These are phyloP conservation scores for Durio zibethinus DNA, from an alignment of 345 rosid species.

Conservation along the genomic window DNA sequence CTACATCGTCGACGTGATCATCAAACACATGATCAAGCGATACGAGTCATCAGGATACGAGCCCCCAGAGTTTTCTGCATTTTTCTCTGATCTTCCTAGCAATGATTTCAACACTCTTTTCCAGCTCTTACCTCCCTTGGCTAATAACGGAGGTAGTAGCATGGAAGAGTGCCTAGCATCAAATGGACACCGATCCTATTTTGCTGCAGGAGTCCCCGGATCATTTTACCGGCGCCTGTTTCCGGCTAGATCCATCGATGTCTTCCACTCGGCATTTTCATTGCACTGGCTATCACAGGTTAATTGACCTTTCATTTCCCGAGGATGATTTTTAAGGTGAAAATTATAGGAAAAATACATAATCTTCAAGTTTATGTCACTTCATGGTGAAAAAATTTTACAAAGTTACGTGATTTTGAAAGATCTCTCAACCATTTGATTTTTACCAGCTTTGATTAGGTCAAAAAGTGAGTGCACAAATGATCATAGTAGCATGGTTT, in stretches of 20 bases:
- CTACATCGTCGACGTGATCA: slow-evolving; percentile 57
- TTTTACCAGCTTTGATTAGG: slow-evolving; percentile 23
- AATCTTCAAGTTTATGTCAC: background rate
- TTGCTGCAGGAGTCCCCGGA: slow-evolving; percentile 85
- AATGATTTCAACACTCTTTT: slow-evolving; percentile 96
- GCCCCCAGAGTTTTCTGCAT: slow-evolving; percentile 78
- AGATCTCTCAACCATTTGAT: background rate
- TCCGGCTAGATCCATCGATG: slow-evolving; percentile 67
- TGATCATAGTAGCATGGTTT: background rate
- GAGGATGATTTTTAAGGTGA: slow-evolving; percentile 15
- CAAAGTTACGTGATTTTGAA: background rate
- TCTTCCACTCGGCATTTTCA: slow-evolving; percentile 90
- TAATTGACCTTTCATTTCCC: background rate
- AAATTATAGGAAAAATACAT: background rate
- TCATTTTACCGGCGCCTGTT: slow-evolving; percentile 85
- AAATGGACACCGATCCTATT: slow-evolving; percentile 67
- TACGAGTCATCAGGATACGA: slow-evolving; percentile 51
- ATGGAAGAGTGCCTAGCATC: slow-evolving; percentile 87
- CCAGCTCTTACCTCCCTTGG: slow-evolving; percentile 75
- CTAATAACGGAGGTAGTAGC: slow-evolving; percentile 51
- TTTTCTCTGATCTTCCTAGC: slow-evolving; percentile 88
- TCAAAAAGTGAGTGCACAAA: slow-evolving; percentile 20
- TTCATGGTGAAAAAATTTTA: background rate
- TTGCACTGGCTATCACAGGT: slow-evolving; percentile 99
- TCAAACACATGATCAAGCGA: slow-evolving; percentile 75